Evolutionary conservation across 768 basidiomycete species (phyloP).

Genomic region (Lactarius sp.): DNA sequence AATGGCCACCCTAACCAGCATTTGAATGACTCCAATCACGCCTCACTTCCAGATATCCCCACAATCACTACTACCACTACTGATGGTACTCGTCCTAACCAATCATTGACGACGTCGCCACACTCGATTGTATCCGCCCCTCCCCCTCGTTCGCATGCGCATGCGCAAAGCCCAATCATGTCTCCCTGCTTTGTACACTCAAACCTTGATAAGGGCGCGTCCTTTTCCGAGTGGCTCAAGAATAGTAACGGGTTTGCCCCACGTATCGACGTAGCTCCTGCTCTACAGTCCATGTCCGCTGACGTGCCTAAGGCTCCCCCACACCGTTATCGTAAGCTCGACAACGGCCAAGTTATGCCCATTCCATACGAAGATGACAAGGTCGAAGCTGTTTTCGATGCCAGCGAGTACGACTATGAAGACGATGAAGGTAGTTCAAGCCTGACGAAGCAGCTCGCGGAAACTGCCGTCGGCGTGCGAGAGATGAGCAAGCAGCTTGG

Average conservation of each 20-base stretch:
- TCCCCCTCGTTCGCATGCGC: constrained; percentile 22
- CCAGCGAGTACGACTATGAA: constrained; percentile 51
- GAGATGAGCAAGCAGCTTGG: constrained; percentile 99
- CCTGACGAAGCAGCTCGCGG: constrained; percentile 88
- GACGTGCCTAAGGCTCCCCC: constrained; percentile 25
- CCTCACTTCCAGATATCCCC: neutral
- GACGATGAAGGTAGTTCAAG: constrained; percentile 69
- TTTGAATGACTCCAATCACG: neutral
- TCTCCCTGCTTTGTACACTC: constrained; percentile 95
- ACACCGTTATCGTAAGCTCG: constrained; percentile 27
- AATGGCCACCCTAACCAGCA: neutral
- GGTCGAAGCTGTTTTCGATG: constrained; percentile 30
- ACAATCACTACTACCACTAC: neutral
- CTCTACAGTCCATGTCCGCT: constrained; percentile 35
- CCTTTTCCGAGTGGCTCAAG: constrained; percentile 68
- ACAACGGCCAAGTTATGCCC: constrained; percentile 25
- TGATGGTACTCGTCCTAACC: neutral
- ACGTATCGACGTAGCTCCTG: constrained; percentile 49
- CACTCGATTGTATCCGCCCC: constrained; percentile 1
- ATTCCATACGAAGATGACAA: constrained; percentile 26
- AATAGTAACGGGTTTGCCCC: constrained; percentile 24
- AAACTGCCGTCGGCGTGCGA: constrained; percentile 93
- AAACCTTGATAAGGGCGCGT: constrained; percentile 76
- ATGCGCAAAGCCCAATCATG: constrained; percentile 36
- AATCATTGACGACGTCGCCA: constrained; percentile 6